These are phyloP conservation scores for Colletotrichum eleusines DNA, from an alignment of 2,329 filamentous ascomycete species.

Conservation along the genomic window DNA sequence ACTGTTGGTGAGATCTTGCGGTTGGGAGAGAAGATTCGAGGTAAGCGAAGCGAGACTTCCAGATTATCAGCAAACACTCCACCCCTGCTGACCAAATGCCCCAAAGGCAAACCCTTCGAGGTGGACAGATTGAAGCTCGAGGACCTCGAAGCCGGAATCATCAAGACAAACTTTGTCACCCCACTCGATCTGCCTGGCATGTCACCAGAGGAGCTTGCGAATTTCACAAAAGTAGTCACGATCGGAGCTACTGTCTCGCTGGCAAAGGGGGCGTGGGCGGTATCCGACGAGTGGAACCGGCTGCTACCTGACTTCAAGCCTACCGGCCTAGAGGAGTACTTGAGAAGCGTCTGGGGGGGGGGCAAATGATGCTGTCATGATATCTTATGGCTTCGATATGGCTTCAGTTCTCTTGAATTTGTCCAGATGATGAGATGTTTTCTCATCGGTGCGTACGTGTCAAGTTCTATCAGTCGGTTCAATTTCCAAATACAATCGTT, in stretches of 20 bases:
- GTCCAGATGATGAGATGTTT: not conserved
- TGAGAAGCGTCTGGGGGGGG: slow-evolving; percentile 46
- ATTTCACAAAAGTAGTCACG: slow-evolving; percentile 43
- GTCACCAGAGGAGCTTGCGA: slow-evolving; percentile 45
- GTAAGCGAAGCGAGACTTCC: slow-evolving; percentile 45
- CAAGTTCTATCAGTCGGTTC: not conserved
- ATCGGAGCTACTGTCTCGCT: slow-evolving; percentile 46
- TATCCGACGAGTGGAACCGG: slow-evolving; percentile 52
- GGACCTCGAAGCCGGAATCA: slow-evolving; percentile 48
- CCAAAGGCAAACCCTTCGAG: slow-evolving; percentile 46
- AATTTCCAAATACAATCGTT: not conserved
- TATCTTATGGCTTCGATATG: not conserved
- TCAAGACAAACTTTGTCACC: slow-evolving; percentile 46
- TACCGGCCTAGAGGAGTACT: slow-evolving; percentile 47
- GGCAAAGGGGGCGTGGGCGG: slow-evolving; percentile 44
- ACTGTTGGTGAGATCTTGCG: slow-evolving; percentile 48
- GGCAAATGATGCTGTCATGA: not conserved
- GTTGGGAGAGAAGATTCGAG: slow-evolving; percentile 51
- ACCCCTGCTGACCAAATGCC: not conserved
- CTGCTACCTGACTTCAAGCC: slow-evolving; percentile 52
- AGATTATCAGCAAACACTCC: fast-evolving
- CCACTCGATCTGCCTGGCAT: slow-evolving; percentile 47
- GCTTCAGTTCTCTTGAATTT: not conserved
- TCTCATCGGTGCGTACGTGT: not conserved
- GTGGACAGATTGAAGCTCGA: slow-evolving; percentile 49